Percentiles rank a stretch among this genome's conserved stretches.
Evolutionary conservation across 78 protist genomes (phyloP).

Genomic region (Dictyostelium purpureum): DNA sequence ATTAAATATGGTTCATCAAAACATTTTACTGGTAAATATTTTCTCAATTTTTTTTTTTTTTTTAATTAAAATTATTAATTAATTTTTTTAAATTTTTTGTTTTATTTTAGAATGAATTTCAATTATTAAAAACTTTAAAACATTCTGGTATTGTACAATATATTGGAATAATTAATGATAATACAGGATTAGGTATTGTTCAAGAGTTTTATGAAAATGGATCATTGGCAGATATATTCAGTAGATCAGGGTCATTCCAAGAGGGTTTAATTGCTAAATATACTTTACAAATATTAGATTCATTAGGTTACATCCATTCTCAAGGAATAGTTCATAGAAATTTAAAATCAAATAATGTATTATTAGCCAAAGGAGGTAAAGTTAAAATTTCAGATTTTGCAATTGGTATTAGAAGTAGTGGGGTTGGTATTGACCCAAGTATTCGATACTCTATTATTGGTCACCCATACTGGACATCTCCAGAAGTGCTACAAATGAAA

Average conservation of each 20-base stretch:
- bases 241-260: constrained; percentile 40
- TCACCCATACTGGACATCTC: constrained; percentile 80
- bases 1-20: background rate
- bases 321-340: constrained; percentile 80
- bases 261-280: constrained; percentile 19
- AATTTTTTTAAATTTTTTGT: no score
- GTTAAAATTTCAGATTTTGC: constrained; percentile 76
- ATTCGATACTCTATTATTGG: constrained; percentile 43
- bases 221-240: constrained; percentile 37
- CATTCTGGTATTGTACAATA: constrained; percentile 32
- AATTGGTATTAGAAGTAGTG: constrained; percentile 6
- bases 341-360: constrained; percentile 80
- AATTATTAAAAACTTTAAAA: constrained; percentile 39
- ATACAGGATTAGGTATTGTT: constrained; percentile 37
- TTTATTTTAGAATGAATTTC: constrained; percentile 30
- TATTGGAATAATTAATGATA: constrained; percentile 17
- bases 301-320: constrained; percentile 67
- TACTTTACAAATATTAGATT: constrained; percentile 37
- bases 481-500: constrained; percentile 73
- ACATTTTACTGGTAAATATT: constrained; percentile 5
- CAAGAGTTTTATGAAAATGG: constrained; percentile 75
- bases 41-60: background rate
- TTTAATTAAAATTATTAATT: background rate
- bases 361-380: constrained; percentile 63
- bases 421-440: background rate